Evolutionary conservation across 345 rosid species (phyloP).

Genomic region (Anastatica hierochuntica): DNA sequence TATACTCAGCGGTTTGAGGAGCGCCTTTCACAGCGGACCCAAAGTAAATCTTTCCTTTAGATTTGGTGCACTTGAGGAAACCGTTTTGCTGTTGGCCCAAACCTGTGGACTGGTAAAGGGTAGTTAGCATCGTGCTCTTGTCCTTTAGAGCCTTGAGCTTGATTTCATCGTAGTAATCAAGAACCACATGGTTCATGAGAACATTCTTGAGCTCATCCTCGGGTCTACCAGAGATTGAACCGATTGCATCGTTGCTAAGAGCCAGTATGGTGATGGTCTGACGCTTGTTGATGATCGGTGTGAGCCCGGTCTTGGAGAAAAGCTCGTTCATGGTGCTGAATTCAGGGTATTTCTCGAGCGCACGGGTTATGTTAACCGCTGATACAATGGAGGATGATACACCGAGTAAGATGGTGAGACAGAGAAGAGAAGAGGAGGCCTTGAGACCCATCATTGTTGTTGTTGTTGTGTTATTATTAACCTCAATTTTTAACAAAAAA

Average conservation of each 20-base stretch:
- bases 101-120: slow-evolving; percentile 60
- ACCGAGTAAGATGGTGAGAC: slow-evolving; percentile 23
- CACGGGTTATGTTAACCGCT: slow-evolving; percentile 38
- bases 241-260: slow-evolving; percentile 33
- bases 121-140: slow-evolving; percentile 39
- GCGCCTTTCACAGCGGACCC: slow-evolving; percentile 48
- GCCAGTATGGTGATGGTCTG: slow-evolving; percentile 45
- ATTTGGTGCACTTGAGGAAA: slow-evolving; percentile 42
- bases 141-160: slow-evolving; percentile 27
- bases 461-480: background rate
- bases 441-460: slow-evolving; percentile 26
- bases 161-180: slow-evolving; percentile 44
- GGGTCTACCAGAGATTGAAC: slow-evolving; percentile 27
- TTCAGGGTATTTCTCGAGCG: slow-evolving; percentile 33
- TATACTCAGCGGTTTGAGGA: slow-evolving; percentile 32
- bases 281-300: slow-evolving; percentile 27
- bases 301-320: slow-evolving; percentile 30
- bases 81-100: slow-evolving; percentile 42
- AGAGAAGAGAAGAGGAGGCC: slow-evolving; percentile 23
- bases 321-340: slow-evolving; percentile 33
- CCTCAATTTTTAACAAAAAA: background rate
- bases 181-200: slow-evolving; percentile 43
- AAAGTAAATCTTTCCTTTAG: slow-evolving; percentile 32
- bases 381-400: slow-evolving; percentile 22
- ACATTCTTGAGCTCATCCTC: slow-evolving; percentile 33